Conservation (phyloP, 2,329 filamentous ascomycete species). For the Cordyceps sp. region DNA sequence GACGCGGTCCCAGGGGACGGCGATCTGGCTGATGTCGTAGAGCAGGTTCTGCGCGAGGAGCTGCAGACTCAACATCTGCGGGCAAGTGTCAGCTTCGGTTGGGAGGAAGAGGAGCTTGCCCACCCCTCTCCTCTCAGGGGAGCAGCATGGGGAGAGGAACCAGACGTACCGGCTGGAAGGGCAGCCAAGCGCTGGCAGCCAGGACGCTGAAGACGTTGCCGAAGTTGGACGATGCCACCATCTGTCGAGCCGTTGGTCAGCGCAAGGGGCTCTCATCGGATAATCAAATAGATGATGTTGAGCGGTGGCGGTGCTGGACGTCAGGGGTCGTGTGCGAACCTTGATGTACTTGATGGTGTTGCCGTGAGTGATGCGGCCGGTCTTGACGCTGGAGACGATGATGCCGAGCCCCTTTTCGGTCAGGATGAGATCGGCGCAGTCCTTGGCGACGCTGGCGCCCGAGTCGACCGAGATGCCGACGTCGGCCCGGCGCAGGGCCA, state of each 20-base stretch:
- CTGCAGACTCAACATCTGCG: slow-evolving; percentile 10
- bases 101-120: too few species aligned
- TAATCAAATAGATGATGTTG: too few species aligned
- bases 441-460: slow-evolving; percentile 12
- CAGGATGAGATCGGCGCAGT: slow-evolving; percentile 12
- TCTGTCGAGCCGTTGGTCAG: too few species aligned
- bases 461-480: slow-evolving; percentile 14
- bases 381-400: slow-evolving; percentile 9
- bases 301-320: too few species aligned
- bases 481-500: slow-evolving; percentile 10
- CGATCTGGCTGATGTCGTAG: slow-evolving; percentile 13
- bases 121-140: too few species aligned
- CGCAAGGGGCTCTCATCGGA: too few species aligned
- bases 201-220: slow-evolving; percentile 14
- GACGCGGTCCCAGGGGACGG: slow-evolving; percentile 12
- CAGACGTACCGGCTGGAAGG: slow-evolving; percentile 8
- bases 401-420: slow-evolving; percentile 13
- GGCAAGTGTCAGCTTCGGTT: not conserved
- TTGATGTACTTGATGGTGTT: slow-evolving; percentile 15
- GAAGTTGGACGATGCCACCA: slow-evolving; percentile 14
- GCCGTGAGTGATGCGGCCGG: slow-evolving; percentile 10
- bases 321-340: too few species aligned
- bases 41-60: slow-evolving; percentile 12
- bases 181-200: slow-evolving; percentile 11
- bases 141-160: too few species aligned